phyloP scores from a whole-genome alignment of 1,284 basidiomycete genomes.

The Malassezia arunalokei region DNA sequence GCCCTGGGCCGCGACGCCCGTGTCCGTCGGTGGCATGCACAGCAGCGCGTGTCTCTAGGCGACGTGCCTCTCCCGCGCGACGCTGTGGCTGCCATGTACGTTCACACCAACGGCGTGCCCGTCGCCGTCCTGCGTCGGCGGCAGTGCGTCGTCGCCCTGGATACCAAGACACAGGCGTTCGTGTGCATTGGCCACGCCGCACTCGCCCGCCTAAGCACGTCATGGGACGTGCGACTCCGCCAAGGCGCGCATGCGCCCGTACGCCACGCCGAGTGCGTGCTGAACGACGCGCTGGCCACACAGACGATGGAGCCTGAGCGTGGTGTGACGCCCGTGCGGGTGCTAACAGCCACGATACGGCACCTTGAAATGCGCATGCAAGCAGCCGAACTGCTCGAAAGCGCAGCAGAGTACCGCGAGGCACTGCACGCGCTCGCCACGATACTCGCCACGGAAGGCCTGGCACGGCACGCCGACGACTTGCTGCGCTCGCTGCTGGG shows the following conservation, averaged over 20 bases:
- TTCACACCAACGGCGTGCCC: slow-evolving; percentile 47
- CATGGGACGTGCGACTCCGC: slow-evolving; percentile 18
- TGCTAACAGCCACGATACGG: slow-evolving; percentile 22
- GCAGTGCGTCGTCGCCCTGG: slow-evolving; percentile 34
- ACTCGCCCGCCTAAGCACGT: slow-evolving; percentile 30
- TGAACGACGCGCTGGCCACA: slow-evolving; percentile 17
- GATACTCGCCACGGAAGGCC: slow-evolving; percentile 35
- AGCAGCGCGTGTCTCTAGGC: slow-evolving; percentile 20
- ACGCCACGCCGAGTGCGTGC: slow-evolving; percentile 29
- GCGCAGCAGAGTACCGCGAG: slow-evolving; percentile 32
- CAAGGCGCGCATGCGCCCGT: slow-evolving; percentile 21
- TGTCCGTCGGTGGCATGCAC: slow-evolving; percentile 35
- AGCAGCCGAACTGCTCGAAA: slow-evolving; percentile 37
- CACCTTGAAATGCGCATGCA: slow-evolving; percentile 39
- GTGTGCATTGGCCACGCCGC: slow-evolving; percentile 31
- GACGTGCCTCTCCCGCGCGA: slow-evolving; percentile 25
- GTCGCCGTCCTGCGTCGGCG: slow-evolving; percentile 36
- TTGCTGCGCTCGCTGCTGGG: slow-evolving; percentile 35
- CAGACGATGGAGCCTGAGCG: not conserved
- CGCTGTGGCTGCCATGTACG: slow-evolving; percentile 21
- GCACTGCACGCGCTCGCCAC: slow-evolving; percentile 29
- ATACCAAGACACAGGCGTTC: slow-evolving; percentile 26
- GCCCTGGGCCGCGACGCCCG: slow-evolving; percentile 24
- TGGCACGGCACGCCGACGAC: slow-evolving; percentile 38
- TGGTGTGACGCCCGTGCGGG: slow-evolving; percentile 24